These are phyloP conservation scores for Fusarium incarnatum DNA, from an alignment of 2,329 filamentous ascomycete genomes.

Conservation along the genomic window DNA sequence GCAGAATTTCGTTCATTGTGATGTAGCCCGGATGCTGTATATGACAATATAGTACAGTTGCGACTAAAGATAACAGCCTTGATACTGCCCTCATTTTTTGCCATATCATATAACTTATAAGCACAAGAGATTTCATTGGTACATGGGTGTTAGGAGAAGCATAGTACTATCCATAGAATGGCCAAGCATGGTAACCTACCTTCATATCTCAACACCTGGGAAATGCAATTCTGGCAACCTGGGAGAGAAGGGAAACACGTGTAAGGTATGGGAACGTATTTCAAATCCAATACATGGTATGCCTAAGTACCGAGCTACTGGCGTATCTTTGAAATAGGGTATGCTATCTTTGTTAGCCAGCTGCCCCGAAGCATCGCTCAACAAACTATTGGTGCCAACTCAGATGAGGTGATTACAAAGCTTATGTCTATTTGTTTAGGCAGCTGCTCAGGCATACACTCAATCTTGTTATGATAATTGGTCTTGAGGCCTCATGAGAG, in stretches of 20 bases:
- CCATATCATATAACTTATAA: neutral
- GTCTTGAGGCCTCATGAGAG: slow-evolving; percentile 1
- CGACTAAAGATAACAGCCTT: neutral
- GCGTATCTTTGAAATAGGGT: neutral
- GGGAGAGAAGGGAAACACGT: neutral
- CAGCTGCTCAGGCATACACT: slow-evolving; percentile 3
- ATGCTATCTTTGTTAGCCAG: neutral
- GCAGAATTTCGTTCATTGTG: neutral
- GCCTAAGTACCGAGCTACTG: neutral
- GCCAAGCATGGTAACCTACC: neutral
- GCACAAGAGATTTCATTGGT: neutral
- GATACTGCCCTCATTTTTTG: neutral
- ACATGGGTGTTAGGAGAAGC: neutral
- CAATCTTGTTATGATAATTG: neutral
- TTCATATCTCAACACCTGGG: neutral
- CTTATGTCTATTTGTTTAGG: neutral
- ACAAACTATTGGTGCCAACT: slow-evolving; percentile 12
- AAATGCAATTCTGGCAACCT: neutral
- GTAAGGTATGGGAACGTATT: neutral
- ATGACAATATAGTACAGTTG: neutral
- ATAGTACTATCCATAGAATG: neutral
- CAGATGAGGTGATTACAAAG: slow-evolving; percentile 21
- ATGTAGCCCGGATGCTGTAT: neutral
- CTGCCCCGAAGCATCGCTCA: neutral
- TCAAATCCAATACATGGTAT: neutral